Conservation (phyloP, 2,329 filamentous ascomycete genomes). For the Tricladium varicosporioides region DNA sequence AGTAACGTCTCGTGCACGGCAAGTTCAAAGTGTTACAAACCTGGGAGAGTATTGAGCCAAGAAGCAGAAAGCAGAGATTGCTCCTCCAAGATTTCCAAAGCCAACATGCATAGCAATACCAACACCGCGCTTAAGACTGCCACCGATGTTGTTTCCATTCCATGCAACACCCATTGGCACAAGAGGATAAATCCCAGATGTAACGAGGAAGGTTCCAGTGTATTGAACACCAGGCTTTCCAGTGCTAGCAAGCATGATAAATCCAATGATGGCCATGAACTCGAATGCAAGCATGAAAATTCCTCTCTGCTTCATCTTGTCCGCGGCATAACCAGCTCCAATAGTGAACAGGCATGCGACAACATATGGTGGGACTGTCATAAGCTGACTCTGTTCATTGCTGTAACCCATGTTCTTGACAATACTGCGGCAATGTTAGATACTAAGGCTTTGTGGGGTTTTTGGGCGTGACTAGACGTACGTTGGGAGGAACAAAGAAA, state of each 20-base stretch:
- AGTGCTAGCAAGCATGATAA: slow-evolving; percentile 71
- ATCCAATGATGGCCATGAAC: slow-evolving; percentile 70
- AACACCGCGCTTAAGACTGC: slow-evolving; percentile 88
- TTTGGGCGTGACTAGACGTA: too few species aligned
- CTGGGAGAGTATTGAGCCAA: slow-evolving; percentile 37
- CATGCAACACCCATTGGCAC: slow-evolving; percentile 84
- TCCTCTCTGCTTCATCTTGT: slow-evolving; percentile 68
- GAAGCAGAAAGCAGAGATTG: slow-evolving; percentile 51
- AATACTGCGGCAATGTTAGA: slow-evolving; percentile 24
- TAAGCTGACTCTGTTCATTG: slow-evolving; percentile 46
- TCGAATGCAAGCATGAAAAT: slow-evolving; percentile 64
- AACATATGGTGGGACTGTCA: slow-evolving; percentile 55
- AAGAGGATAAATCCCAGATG: slow-evolving; percentile 75
- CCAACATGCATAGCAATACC: slow-evolving; percentile 84
- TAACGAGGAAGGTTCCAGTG: slow-evolving; percentile 77
- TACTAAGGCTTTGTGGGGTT: too few species aligned
- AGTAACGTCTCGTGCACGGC: too few species aligned
- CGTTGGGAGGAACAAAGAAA: slow-evolving; percentile 41
- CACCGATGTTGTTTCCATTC: slow-evolving; percentile 83
- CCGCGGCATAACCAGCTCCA: slow-evolving; percentile 68
- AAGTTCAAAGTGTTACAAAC: slow-evolving; percentile 6
- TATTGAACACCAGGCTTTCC: slow-evolving; percentile 69
- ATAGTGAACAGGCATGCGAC: slow-evolving; percentile 67
- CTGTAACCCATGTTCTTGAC: slow-evolving; percentile 53
- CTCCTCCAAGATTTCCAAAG: slow-evolving; percentile 85